phyloP scores from a whole-genome alignment of 2,329 filamentous ascomycete genomes.

The Stagonosporopsis vannaccii region DNA sequence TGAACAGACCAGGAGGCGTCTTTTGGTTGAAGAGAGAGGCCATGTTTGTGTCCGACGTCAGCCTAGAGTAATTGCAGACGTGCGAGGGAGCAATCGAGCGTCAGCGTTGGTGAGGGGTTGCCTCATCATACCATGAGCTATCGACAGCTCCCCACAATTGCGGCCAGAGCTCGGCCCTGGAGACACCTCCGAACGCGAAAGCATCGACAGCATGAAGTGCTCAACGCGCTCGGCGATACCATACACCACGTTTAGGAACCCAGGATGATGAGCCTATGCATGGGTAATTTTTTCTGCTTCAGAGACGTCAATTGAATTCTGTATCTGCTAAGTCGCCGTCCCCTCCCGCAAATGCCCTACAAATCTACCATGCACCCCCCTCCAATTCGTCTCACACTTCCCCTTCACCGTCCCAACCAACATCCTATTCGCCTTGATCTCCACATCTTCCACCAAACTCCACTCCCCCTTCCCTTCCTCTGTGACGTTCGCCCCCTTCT shows the following conservation, averaged over 20 bases:
- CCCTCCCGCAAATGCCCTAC: constrained; percentile 32
- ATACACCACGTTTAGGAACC: background rate
- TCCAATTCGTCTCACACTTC: constrained; percentile 49
- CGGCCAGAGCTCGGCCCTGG: background rate
- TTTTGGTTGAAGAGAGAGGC: constrained; percentile 32
- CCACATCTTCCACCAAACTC: constrained; percentile 47
- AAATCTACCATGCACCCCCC: constrained; percentile 42
- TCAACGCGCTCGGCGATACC: background rate
- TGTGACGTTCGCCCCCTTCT: constrained; percentile 9
- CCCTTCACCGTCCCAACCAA: constrained; percentile 46
- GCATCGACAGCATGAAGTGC: background rate
- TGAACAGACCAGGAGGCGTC: constrained; percentile 49
- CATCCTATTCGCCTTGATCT: constrained; percentile 44
- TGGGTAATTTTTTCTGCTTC: too few species aligned
- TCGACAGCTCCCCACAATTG: constrained; percentile 6
- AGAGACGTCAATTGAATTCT: too few species aligned
- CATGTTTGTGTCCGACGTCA: constrained; percentile 19
- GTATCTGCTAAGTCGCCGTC: background rate
- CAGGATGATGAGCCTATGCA: background rate
- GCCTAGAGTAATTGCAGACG: background rate
- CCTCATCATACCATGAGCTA: background rate
- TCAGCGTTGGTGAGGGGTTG: background rate
- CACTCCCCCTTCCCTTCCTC: constrained; percentile 30
- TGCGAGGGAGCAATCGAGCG: background rate
- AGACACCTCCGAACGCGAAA: background rate